These are phyloP conservation scores for Penicillium sp. DNA, from an alignment of 2,329 filamentous ascomycete species.

Conservation along the genomic window DNA sequence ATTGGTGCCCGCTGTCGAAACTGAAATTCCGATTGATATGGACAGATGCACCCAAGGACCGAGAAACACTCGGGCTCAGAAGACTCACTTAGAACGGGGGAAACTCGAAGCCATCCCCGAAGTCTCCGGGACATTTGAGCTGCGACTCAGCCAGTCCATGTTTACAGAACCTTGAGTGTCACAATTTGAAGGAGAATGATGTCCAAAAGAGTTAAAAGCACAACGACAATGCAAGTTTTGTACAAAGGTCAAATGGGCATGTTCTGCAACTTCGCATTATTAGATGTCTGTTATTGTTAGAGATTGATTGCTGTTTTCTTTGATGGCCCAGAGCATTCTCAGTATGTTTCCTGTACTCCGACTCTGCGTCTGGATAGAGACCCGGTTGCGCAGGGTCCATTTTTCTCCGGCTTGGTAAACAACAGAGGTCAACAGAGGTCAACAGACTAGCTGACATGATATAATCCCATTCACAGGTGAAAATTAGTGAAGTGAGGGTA, in stretches of 20 bases:
- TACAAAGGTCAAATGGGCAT: background rate
- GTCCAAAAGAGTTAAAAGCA: background rate
- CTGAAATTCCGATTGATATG: background rate
- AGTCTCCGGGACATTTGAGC: background rate
- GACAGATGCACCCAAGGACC: background rate
- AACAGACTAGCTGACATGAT: background rate
- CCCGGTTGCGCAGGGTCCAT: background rate
- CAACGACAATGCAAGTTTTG: background rate
- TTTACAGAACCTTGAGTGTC: background rate
- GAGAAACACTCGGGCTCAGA: background rate
- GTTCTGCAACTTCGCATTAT: background rate
- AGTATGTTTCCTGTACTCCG: background rate
- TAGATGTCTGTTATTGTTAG: background rate
- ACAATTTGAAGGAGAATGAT: background rate
- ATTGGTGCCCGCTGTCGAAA: conserved; percentile 1
- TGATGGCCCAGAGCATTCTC: background rate
- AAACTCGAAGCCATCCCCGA: conserved; percentile 1
- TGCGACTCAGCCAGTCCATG: conserved; percentile 2
- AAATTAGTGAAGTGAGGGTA: no score
- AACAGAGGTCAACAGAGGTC: no score
- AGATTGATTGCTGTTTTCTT: background rate
- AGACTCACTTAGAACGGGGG: background rate
- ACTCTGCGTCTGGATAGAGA: no score
- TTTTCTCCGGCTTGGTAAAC: background rate
- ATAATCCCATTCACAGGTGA: background rate